Evolutionary conservation across 1,139 yeast genomes (phyloP).

Genomic region (Suhomyces bokatorum): DNA sequence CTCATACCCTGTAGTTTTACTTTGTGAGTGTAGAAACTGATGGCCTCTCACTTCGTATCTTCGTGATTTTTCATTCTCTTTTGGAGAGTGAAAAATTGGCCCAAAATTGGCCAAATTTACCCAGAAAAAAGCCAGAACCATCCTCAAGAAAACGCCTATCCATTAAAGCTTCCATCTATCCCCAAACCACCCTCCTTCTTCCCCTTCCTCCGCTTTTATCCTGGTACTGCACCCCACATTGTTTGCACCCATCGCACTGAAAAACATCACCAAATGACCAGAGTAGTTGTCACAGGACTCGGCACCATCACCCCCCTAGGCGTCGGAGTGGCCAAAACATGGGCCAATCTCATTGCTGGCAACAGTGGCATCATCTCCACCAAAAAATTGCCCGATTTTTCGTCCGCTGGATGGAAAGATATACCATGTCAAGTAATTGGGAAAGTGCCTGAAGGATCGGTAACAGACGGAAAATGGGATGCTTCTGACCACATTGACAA

Average conservation of each 20-base stretch:
- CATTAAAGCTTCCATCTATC: no score
- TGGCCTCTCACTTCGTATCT: no score
- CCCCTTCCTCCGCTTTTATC: no score
- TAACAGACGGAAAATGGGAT: conserved; percentile 54
- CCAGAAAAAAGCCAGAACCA: no score
- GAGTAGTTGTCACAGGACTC: conserved; percentile 91
- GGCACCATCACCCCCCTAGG: conserved; percentile 90
- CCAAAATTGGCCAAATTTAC: no score
- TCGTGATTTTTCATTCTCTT: no score
- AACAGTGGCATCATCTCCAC: conserved; percentile 62
- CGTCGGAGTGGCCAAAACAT: conserved; percentile 55
- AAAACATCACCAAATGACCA: conserved; percentile 10
- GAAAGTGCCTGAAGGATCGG: conserved; percentile 58
- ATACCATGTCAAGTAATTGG: conserved; percentile 82
- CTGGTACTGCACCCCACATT: conserved; percentile 1
- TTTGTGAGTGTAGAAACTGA: no score
- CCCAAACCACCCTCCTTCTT: no score
- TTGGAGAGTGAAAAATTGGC: no score
- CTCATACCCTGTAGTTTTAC: no score
- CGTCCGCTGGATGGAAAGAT: conserved; percentile 44
- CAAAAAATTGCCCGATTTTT: conserved; percentile 46
- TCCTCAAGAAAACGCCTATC: no score
- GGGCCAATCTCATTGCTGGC: conserved; percentile 53
- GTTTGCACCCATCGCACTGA: conserved; percentile 1
- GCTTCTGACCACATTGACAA: conserved; percentile 43